Base-by-base conservation (phyloP, 176 grass and related monocot genomes). In the Oryza glaberrima region DNA sequence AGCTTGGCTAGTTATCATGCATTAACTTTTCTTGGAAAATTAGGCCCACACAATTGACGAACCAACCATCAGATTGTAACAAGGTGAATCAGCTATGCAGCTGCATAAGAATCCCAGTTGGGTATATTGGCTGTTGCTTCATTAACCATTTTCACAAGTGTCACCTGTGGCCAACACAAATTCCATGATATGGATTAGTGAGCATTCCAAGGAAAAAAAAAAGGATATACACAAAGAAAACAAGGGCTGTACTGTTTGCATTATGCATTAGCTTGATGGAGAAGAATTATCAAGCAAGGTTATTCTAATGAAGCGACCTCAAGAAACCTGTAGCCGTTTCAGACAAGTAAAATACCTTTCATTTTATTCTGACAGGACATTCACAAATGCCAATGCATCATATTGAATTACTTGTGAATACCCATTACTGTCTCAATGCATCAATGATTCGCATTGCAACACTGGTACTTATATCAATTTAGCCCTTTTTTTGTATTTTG, bases 141-240 rank as follows among this genome's bases (percentile, higher is more conserved):
- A 70, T 94, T 98, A 19, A 98, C 84, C 95, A 98, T 98, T 67
- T 91, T 98, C 65, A 98, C 92, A 84, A 98, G 92, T 79, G 92
- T 98, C 67, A 83, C 90, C 95, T 98, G 65, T 52, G 43, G 38
- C 30, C 36, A 85, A 77, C 19, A 76, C 28, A 52, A 72, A 67
- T 52, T 35, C 20, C 30, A 73, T 16, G 1, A 3, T 30, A 80
- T 4, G 22, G 25, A 22, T 76, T 61, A 54, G n/a, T 2, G n/a
- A 69, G 2, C 86, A 58, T 48, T 52, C 6, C 63, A 49, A 85
- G 11, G 77, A 32, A 32, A 26, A 26, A n/a, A n/a, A 60, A 35
- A 77, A 38, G 51, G 47, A 12, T 34, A 51, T 67, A 32, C 0
- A 32, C 30, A 36, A 36, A 36, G 35, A 4, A 36, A 36, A 71